A percentile compares a stretch with the other conserved stretches of the same genome.
Evolutionary conservation across 352 stramenopile genomes (phyloP).

Genomic region (Pythium periplocum): DNA sequence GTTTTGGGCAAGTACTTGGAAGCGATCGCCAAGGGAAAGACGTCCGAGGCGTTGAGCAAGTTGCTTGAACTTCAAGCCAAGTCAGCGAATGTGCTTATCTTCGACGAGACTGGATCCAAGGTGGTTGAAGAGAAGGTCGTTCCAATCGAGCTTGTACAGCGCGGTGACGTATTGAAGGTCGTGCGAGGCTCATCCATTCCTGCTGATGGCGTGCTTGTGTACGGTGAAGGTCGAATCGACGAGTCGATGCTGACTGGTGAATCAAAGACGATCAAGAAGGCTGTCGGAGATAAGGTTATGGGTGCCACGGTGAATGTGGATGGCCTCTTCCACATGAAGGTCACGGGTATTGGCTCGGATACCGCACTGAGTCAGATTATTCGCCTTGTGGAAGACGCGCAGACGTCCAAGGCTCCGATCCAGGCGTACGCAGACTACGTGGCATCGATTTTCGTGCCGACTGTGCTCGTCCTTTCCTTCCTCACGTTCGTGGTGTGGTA

Average conservation of each 20-base stretch:
- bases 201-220: constrained; percentile 90
- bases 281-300: constrained; percentile 74
- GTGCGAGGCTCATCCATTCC: constrained; percentile 90
- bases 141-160: constrained; percentile 86
- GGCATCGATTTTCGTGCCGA: constrained; percentile 94
- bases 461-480: constrained; percentile 90
- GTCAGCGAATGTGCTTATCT: constrained; percentile 90
- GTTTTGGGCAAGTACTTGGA: constrained; percentile 98
- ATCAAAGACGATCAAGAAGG: constrained; percentile 93
- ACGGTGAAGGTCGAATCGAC: constrained; percentile 88
- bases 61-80: constrained; percentile 96
- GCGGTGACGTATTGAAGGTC: constrained; percentile 92
- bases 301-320: constrained; percentile 92
- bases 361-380: constrained; percentile 97
- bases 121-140: constrained; percentile 74
- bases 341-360: constrained; percentile 91
- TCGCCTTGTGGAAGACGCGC: constrained; percentile 96
- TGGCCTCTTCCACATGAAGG: constrained; percentile 89
- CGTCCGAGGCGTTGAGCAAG: constrained; percentile 92
- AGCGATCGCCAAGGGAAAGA: constrained; percentile 90
- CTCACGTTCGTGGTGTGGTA: constrained; percentile 96
- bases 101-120: constrained; percentile 46
- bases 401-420: constrained; percentile 97
- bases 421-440: constrained; percentile 97
- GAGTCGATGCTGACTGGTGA: constrained; percentile 96